Conservation (phyloP, 257 asterid species). For the Solanum piurae region DNA sequence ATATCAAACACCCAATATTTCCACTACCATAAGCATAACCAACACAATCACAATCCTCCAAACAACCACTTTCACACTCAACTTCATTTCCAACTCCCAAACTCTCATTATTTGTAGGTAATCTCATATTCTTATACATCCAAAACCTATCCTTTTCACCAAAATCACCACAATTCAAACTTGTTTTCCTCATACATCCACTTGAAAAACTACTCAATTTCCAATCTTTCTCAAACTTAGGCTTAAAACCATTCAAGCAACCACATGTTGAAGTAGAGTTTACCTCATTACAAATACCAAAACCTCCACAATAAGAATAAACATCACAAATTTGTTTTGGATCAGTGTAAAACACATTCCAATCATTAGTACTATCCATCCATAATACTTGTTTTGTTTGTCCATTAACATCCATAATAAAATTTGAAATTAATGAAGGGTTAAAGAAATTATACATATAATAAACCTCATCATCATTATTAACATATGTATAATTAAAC, state of each 20-base stretch:
- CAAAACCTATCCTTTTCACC: background rate
- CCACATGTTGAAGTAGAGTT: background rate
- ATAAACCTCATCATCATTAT: background rate
- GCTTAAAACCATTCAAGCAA: background rate
- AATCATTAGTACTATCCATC: background rate
- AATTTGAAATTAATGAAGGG: background rate
- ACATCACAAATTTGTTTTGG: constrained; percentile 1
- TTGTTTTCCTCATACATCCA: background rate
- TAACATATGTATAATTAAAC: background rate
- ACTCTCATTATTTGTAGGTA: background rate
- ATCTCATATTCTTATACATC: background rate
- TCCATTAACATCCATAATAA: background rate
- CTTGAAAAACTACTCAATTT: background rate
- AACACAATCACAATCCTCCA: background rate
- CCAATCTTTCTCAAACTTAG: background rate
- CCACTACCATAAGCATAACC: background rate
- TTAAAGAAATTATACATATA: background rate
- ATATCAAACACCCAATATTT: background rate
- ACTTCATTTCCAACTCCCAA: background rate
- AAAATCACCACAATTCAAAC: background rate
- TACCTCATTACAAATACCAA: background rate
- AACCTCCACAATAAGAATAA: background rate
- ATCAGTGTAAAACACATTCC: background rate
- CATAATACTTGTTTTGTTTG: background rate
- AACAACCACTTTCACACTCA: background rate